Evolutionary conservation across 2,329 filamentous ascomycete genomes (phyloP).

Genomic region (Rosellinia necatrix): DNA sequence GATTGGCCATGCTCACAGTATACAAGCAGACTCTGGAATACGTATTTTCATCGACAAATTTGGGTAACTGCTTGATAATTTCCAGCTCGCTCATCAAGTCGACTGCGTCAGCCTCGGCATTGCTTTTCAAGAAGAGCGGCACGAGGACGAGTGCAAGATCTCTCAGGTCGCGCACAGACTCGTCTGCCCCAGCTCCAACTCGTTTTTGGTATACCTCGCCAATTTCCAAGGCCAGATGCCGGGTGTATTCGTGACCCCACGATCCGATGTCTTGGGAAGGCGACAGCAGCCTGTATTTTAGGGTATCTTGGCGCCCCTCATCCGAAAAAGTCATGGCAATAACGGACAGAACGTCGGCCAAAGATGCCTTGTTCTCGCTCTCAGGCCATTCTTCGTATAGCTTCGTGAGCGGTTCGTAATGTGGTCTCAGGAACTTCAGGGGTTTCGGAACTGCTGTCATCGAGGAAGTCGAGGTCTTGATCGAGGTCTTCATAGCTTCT

Average conservation of each 20-base stretch:
- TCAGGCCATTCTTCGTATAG: conserved; percentile 88
- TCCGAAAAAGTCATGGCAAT: conserved; percentile 99
- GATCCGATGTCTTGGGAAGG: conserved; percentile 91
- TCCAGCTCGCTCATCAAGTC: conserved; percentile 97
- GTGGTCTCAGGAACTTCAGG: conserved; percentile 94
- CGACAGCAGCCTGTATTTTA: conserved; percentile 91
- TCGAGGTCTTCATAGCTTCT: conserved; percentile 96
- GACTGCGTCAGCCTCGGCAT: conserved; percentile 96
- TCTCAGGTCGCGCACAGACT: conserved; percentile 80
- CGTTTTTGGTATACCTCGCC: conserved; percentile 92
- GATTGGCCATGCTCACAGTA: conserved; percentile 98
- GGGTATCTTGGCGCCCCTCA: conserved; percentile 91
- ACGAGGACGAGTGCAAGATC: conserved; percentile 84
- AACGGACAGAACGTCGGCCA: conserved; percentile 95
- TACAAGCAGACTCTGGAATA: conserved; percentile 93
- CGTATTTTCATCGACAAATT: conserved; percentile 91
- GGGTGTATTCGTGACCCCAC: conserved; percentile 98
- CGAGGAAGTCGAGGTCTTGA: conserved; percentile 98
- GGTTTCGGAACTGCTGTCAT: conserved; percentile 99
- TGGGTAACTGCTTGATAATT: conserved; percentile 89
- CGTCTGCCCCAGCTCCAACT: conserved; percentile 81
- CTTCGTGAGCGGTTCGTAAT: conserved; percentile 88
- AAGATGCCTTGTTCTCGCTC: conserved; percentile 81
- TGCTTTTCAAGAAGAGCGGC: conserved; percentile 94
- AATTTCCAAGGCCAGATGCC: conserved; percentile 93